Evolutionary conservation across 2,329 filamentous ascomycete genomes (phyloP).

Genomic region (Aspergillus pseudoviridinutans): DNA sequence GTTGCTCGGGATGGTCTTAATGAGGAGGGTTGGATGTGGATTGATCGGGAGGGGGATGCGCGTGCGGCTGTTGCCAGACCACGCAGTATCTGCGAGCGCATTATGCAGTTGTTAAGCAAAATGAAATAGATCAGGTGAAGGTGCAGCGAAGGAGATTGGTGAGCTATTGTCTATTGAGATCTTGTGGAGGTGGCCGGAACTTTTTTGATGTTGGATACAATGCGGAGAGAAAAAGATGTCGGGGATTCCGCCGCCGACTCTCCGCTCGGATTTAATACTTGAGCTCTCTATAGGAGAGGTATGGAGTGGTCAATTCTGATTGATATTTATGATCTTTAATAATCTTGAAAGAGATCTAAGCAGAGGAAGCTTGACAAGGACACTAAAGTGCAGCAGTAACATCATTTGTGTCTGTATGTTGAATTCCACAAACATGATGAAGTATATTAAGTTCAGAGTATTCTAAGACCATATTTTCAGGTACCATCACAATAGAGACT

Average conservation of each 20-base stretch:
- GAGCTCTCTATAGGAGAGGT: not conserved
- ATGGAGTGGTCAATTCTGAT: not conserved
- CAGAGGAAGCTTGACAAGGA: too few species aligned
- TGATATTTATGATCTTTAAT: not conserved
- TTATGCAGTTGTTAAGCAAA: not conserved
- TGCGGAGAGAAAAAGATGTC: conserved; percentile 13
- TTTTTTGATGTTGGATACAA: conserved; percentile 12
- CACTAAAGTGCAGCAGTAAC: too few species aligned
- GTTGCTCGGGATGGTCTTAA: not conserved
- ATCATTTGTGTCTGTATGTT: too few species aligned
- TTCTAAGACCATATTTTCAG: too few species aligned
- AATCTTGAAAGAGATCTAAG: not conserved
- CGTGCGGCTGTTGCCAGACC: not conserved
- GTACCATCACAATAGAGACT: too few species aligned
- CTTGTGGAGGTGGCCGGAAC: not conserved
- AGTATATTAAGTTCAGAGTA: too few species aligned
- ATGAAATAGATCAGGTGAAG: not conserved
- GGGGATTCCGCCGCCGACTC: conserved; percentile 3
- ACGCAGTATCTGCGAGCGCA: not conserved
- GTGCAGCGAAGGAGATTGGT: not conserved
- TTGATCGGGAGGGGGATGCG: not conserved
- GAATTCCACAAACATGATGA: too few species aligned
- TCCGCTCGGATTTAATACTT: not conserved
- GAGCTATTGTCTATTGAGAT: not conserved
- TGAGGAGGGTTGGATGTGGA: not conserved